Conservation (phyloP, 495 filamentous ascomycete genomes). For the Mytilinidion resinicola region DNA sequence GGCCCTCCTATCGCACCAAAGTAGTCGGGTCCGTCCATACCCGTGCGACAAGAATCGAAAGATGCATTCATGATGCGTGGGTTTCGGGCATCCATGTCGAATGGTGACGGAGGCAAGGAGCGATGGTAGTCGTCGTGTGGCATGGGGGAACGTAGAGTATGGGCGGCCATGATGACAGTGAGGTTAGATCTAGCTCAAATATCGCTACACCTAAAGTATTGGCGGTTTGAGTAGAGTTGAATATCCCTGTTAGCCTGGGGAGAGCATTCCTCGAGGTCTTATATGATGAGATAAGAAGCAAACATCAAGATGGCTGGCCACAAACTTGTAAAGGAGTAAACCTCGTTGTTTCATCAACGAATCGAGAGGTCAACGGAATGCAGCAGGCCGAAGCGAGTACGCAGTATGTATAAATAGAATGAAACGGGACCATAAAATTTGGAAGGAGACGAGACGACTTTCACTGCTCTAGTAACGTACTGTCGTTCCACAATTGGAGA, state of each 20-base stretch:
- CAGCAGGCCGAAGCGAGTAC: no score
- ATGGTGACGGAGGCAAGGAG: conserved; percentile 11
- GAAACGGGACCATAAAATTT: no score
- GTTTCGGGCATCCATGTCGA: conserved; percentile 22
- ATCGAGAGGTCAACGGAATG: no score
- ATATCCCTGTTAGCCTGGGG: neutral
- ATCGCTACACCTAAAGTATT: neutral
- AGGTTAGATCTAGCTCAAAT: neutral
- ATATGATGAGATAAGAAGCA: neutral
- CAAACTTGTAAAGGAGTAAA: no score
- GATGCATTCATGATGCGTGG: conserved; percentile 15
- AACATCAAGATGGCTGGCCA: neutral
- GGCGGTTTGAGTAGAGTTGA: neutral
- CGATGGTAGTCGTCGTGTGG: conserved; percentile 10
- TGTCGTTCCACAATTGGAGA: no score
- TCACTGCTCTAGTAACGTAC: no score
- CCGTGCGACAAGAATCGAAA: conserved; percentile 10
- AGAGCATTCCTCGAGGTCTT: neutral
- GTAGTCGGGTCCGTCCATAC: conserved; percentile 21
- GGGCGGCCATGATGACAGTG: neutral
- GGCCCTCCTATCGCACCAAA: conserved; percentile 7
- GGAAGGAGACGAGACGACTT: no score
- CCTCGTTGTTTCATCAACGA: no score
- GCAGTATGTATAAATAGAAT: no score
- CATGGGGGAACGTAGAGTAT: conserved; percentile 10